Evolutionary conservation across 2,329 filamentous ascomycete genomes (phyloP), one percentile per base, ranked within the genome.

Genomic region (Chalaropsis thielavioides): DNA sequence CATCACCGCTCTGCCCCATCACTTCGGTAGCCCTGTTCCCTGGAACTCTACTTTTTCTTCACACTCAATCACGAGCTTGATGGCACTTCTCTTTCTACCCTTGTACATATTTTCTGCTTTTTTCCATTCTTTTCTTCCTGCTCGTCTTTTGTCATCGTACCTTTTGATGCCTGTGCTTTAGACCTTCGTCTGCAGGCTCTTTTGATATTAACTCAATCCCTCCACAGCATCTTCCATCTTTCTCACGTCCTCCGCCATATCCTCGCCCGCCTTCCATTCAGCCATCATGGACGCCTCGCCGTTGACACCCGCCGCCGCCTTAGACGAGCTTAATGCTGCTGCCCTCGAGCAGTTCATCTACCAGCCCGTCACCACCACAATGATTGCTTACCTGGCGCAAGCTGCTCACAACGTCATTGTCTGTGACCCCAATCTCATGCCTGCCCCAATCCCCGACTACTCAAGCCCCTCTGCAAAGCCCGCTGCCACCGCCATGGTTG

Each of bases 301-400:
- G 40, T 44, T 66, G 60, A 27, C 63, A 73, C 75, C 75, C 68
- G 75, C 83, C 68, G 75, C 83, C 71, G 74, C 74, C 72, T 74
- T 76, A 72, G 76, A 75, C 68, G 80, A 84, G 75, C 80, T 84
- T 72, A 91, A 91, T 79, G 83, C 86, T 74, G 81, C 81, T 64
- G 89, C 89, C 61, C 81, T 94, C 69, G 88, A 92, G 71, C 83
- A 88, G 71, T 92, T 94, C 74, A 83, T 94, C 77, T 89, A 87
- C 76, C 82, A 83, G 70, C 86, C 86, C 10, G 89, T 94, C 69
- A 85, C 81, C 72, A 81, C 81, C 70, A 81, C 87, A 64, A 94
- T 94, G 89, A 87, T 94, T 71, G 75, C 78, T 67, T 89, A 90
- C 76, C 83, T 94, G 67, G 87, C 89, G 69, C 76, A 80, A 67